Evolutionary conservation across 1,284 basidiomycete genomes (phyloP).

Genomic region (Ganoderma lucidum): DNA sequence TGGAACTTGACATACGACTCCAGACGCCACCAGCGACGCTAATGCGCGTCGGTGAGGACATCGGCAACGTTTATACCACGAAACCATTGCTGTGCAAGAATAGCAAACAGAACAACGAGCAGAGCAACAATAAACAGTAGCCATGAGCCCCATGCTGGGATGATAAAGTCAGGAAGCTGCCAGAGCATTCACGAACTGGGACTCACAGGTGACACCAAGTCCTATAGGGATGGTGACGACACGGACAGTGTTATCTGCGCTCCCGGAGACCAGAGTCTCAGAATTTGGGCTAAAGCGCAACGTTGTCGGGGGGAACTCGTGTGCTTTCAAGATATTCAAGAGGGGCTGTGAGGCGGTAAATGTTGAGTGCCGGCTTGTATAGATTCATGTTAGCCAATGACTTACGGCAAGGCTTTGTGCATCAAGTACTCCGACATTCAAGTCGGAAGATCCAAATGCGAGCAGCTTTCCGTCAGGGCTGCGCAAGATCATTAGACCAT

Average conservation of each 20-base stretch:
- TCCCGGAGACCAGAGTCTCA: slow-evolving; percentile 88
- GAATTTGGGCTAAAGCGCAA: slow-evolving; percentile 88
- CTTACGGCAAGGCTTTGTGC: slow-evolving; percentile 81
- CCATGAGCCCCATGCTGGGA: slow-evolving; percentile 44
- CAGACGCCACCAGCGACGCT: neutral
- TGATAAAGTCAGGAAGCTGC: slow-evolving; percentile 13
- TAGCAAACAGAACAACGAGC: slow-evolving; percentile 45
- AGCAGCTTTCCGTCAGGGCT: slow-evolving; percentile 86
- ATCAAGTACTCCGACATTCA: slow-evolving; percentile 88
- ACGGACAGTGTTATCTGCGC: slow-evolving; percentile 91
- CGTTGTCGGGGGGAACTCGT: slow-evolving; percentile 94
- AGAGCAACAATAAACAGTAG: slow-evolving; percentile 45
- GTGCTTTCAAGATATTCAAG: slow-evolving; percentile 89
- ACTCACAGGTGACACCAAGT: slow-evolving; percentile 62
- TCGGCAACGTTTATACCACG: slow-evolving; percentile 20
- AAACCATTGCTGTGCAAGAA: slow-evolving; percentile 43
- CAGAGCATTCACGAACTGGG: neutral
- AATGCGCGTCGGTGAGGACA: slow-evolving; percentile 2
- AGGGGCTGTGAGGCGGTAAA: slow-evolving; percentile 68
- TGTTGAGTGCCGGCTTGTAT: neutral
- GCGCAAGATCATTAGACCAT: neutral
- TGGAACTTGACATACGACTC: neutral
- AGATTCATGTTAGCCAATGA: slow-evolving; percentile 19
- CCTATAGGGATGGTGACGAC: slow-evolving; percentile 78
- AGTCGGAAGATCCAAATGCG: slow-evolving; percentile 90